A percentile compares a stretch with the other conserved stretches of the same genome.
Evolutionary conservation across 768 basidiomycete genomes (phyloP).

Genomic region (Naganishia vaughanmartiniae): DNA sequence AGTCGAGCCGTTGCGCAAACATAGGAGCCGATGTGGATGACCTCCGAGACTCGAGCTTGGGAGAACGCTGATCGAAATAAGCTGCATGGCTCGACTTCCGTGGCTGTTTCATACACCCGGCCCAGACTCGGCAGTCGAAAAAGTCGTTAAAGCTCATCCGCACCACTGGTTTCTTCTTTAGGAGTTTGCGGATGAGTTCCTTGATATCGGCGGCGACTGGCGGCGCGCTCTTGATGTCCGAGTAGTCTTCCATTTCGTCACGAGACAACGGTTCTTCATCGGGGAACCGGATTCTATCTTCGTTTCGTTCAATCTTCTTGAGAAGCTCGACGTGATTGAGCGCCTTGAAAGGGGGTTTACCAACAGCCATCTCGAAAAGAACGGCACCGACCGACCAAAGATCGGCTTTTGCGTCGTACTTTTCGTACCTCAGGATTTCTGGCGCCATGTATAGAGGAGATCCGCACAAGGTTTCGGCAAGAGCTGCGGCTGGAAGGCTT

Average conservation of each 20-base stretch:
- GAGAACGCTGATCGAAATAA: slow-evolving; percentile 8
- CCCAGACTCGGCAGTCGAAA: slow-evolving; percentile 68
- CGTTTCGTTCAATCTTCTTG: slow-evolving; percentile 86
- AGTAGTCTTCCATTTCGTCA: slow-evolving; percentile 40
- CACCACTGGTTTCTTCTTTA: slow-evolving; percentile 79
- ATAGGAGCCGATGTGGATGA: background rate
- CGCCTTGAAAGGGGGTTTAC: slow-evolving; percentile 89
- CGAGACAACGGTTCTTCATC: slow-evolving; percentile 71
- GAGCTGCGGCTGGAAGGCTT: slow-evolving; percentile 80
- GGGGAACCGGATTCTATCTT: slow-evolving; percentile 80
- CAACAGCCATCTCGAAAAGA: slow-evolving; percentile 90
- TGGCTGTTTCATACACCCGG: slow-evolving; percentile 32
- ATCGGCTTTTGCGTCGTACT: slow-evolving; percentile 96
- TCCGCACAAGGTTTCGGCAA: slow-evolving; percentile 97
- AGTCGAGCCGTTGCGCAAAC: background rate
- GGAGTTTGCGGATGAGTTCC: slow-evolving; percentile 73
- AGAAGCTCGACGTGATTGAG: slow-evolving; percentile 93
- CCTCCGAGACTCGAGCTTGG: slow-evolving; percentile 4
- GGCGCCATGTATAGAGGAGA: slow-evolving; percentile 99
- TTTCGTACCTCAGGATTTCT: slow-evolving; percentile 92
- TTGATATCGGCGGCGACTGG: slow-evolving; percentile 80
- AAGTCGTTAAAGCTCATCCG: slow-evolving; percentile 88
- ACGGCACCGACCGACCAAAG: slow-evolving; percentile 98
- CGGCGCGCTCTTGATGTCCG: slow-evolving; percentile 35
- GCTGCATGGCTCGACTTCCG: slow-evolving; percentile 13